A percentile compares a stretch with the other conserved stretches of the same genome.
Evolutionary conservation across 148 eudicot species (phyloP).

Genomic region (Amaranthus hypochondriacus): DNA sequence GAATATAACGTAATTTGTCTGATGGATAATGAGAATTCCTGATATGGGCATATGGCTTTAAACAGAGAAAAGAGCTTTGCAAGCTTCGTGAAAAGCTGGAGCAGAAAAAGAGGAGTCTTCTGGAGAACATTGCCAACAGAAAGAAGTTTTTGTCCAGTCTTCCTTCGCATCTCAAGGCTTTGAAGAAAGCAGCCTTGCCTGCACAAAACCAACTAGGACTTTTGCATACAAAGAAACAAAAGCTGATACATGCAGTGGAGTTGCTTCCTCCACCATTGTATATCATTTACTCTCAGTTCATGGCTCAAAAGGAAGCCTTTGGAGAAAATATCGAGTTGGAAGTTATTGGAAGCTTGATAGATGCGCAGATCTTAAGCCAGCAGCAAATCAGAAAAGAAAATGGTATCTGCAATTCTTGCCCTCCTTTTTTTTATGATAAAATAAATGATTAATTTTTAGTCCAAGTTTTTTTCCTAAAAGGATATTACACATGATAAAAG

Average conservation of each 20-base stretch:
- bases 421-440: neutral
- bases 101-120: constrained; percentile 62
- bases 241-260: constrained; percentile 80
- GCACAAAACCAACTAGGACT: constrained; percentile 85
- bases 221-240: constrained; percentile 72
- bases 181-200: constrained; percentile 94
- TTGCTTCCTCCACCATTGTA: constrained; percentile 95
- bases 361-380: constrained; percentile 77
- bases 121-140: constrained; percentile 75
- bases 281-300: constrained; percentile 79
- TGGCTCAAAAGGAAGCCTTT: constrained; percentile 96
- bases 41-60: constrained; percentile 4
- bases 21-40: neutral
- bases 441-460: neutral
- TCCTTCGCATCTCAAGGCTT: constrained; percentile 93
- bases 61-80: constrained; percentile 93
- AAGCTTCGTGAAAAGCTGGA: constrained; percentile 75
- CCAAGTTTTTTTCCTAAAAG: neutral
- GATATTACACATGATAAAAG: neutral
- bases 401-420: constrained; percentile 33
- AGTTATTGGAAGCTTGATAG: constrained; percentile 78
- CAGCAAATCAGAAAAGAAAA: constrained; percentile 71
- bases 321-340: constrained; percentile 82
- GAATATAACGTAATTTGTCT: neutral
- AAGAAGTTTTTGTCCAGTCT: constrained; percentile 93